Percentiles rank a stretch among this genome's conserved stretches.
These are phyloP conservation scores for Suillus plorans DNA, from an alignment of 768 basidiomycete genomes.

Conservation along the genomic window DNA sequence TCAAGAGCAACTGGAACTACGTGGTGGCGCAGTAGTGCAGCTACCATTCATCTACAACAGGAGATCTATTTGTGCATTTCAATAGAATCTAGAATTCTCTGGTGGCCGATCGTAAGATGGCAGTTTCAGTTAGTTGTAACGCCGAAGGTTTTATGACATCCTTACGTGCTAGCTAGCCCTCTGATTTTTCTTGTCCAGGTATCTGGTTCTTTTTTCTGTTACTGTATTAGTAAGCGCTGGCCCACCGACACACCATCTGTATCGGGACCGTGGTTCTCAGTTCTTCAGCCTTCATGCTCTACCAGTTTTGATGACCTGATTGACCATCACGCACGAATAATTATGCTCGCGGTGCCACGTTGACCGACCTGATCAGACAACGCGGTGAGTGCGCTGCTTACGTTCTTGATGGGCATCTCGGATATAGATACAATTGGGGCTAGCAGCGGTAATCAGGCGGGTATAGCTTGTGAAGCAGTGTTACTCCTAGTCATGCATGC, in stretches of 20 bases:
- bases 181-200: background rate
- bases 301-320: background rate
- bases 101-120: background rate
- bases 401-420: background rate
- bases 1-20: conserved; percentile 81
- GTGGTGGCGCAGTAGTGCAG: conserved; percentile 33
- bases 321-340: background rate
- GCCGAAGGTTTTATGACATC: background rate
- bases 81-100: background rate
- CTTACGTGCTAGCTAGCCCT: background rate
- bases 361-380: conserved; percentile 6
- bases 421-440: background rate
- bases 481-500: conserved; percentile 2
- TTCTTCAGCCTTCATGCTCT: background rate
- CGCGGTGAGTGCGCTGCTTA: background rate
- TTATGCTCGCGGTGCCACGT: background rate
- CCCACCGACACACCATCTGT: background rate
- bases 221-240: background rate
- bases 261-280: background rate
- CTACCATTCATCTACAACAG: background rate
- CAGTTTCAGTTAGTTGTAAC: background rate
- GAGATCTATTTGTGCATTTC: background rate
- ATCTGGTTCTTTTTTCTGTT: background rate
- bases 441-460: background rate
- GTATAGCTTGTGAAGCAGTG: background rate